Base-by-base conservation (phyloP, 2,329 filamentous ascomycete species). In the Penicillium sp. region DNA sequence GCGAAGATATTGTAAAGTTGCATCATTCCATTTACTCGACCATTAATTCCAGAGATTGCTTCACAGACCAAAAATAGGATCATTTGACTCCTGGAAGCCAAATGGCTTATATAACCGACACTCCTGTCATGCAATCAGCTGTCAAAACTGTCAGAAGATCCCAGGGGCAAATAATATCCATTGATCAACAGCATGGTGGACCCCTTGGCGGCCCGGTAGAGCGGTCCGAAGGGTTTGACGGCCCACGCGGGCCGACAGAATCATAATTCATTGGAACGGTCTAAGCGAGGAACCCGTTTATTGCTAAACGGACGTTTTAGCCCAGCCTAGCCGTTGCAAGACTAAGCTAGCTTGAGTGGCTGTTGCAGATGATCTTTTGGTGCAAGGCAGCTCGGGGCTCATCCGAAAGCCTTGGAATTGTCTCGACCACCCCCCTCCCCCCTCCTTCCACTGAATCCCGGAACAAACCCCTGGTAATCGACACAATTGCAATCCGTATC, bases 1-100 rank as follows among this genome's bases (percentile, higher is more conserved):
- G 33, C 26, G 18, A 61, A 60, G 19, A 60, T 50, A 56, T 55
- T 51, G 46, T 62, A 63, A 19, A 54, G 28, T 4, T 51, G 26
- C 55, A 55, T 54, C 7, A 16, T 44, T 3, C 16, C 26, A 43
- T 43, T 3, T 9, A 21, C 23, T 14, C 10, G n/a, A 16, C 21
- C 7, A 37, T 5, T n/a, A 19, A n/a, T 18, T 26, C 23, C 26
- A n/a, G n/a, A 34, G n/a, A 31, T 31, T 31, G 9, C 11, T 7
- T 5, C 14, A 31, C 11, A 14, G 1, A 14, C 11, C 11, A 13
- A 14, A n/a, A 31, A 14, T 13, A 31, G 11, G 29, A n/a, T 31
- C 14, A 5, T 31, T n/a, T n/a, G n/a, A n/a, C 29, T 34, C n/a
- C 13, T n/a, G n/a, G 7, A 4, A 18, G 33, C 33, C 5, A 34